Base-by-base conservation (phyloP, 768 basidiomycete genomes). In the Russula olivacea region DNA sequence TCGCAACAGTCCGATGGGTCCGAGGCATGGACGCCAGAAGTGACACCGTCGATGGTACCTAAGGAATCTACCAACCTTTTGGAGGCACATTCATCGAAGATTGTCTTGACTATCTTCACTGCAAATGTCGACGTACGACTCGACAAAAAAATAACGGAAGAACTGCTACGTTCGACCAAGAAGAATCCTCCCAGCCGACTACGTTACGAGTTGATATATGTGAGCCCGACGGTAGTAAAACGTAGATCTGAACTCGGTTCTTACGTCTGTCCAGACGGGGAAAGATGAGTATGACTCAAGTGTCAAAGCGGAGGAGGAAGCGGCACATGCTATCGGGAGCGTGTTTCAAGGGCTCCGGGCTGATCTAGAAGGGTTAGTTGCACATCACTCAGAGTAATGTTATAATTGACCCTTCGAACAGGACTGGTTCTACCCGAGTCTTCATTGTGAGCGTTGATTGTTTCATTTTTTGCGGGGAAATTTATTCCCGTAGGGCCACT, bases 101-200 rank as follows among this genome's bases (percentile, higher is more conserved):
- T 91, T 30, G 74, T 80, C 1, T 69, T 91, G 58, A 81, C 84
- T 1, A 81, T 89, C 48, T 89, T 85, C 70, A 80, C 85, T 10
- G 87, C 86, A 2, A 79, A 85, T 41, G 81, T 90, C 15, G 79
- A 80, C 50, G 86, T 91, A 21, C 79, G 74, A 48, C 72, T 91
- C 19, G 83, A 84, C 65, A 80, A 82, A 73, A 89, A 87, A 70
- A 76, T 88, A 53, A 77, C 82, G 2, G 72, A 77, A 10, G 96
- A 98, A 72, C 76, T 98, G 38, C 81, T 89, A 63, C 80, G 96
- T 62, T 91, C 93, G 0, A 99, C 95, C 12, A 98, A 98, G 81
- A 99, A 99, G 78, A 87, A 90, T 59, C 89, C 92, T 0, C 96
- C 96, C 0, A 76, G 75, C 5, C 81, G 77, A 56, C 81, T 94